Percentiles rank a stretch among this genome's conserved stretches.
These are phyloP conservation scores for Zymoseptoria tritici DNA, from an alignment of 2,329 filamentous ascomycete species.

Conservation along the genomic window DNA sequence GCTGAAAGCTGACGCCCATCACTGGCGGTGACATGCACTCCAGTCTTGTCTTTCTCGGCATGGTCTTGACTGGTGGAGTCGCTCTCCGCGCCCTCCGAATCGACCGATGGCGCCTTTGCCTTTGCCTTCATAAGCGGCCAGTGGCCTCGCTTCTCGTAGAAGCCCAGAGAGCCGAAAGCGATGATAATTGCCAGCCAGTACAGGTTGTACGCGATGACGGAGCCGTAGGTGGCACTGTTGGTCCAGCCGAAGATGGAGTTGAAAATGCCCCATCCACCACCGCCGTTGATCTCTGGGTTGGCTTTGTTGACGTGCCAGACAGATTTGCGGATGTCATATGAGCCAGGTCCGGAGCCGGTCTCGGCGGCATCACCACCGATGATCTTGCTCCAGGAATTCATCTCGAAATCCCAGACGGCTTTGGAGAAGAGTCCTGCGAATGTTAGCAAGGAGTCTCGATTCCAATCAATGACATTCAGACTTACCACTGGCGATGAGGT, in stretches of 20 bases:
- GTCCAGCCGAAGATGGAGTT: slow-evolving; percentile 81
- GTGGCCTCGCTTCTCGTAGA: slow-evolving; percentile 53
- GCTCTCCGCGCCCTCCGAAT: slow-evolving; percentile 18
- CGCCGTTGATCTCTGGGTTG: slow-evolving; percentile 63
- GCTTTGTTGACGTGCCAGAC: slow-evolving; percentile 87
- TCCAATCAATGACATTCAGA: background rate
- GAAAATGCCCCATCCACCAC: slow-evolving; percentile 79
- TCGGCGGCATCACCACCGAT: slow-evolving; percentile 58
- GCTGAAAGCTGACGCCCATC: background rate
- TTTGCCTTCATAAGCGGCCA: slow-evolving; percentile 38
- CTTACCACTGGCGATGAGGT: slow-evolving; percentile 68
- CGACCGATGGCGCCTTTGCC: slow-evolving; percentile 2
- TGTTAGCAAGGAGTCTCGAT: slow-evolving; percentile 1
- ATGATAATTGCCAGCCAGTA: slow-evolving; percentile 72
- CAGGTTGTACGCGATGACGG: slow-evolving; percentile 77
- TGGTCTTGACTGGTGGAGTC: slow-evolving; percentile 17
- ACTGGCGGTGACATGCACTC: slow-evolving; percentile 6
- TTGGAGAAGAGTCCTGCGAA: slow-evolving; percentile 60
- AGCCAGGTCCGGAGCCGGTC: slow-evolving; percentile 60
- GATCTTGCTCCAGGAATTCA: slow-evolving; percentile 58
- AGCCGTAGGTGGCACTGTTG: slow-evolving; percentile 82
- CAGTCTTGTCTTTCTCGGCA: slow-evolving; percentile 15
- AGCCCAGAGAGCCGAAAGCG: slow-evolving; percentile 58
- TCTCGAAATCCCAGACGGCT: slow-evolving; percentile 67
- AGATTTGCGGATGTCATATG: slow-evolving; percentile 68